phyloP scores from a whole-genome alignment of 1,139 yeast species.

The Pichia sp. region DNA sequence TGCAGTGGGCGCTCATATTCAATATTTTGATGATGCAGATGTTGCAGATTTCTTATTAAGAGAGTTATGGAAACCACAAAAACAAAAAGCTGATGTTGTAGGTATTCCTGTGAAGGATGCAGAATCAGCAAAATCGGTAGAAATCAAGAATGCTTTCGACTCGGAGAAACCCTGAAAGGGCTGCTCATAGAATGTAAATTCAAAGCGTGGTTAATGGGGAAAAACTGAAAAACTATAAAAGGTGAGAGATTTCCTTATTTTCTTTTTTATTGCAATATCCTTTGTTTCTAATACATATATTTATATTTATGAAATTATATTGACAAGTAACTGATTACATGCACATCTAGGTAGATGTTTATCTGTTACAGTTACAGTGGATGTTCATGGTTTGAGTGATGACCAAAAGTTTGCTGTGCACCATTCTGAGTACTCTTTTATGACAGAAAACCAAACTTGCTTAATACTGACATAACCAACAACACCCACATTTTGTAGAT shows the following conservation, averaged over 20 bases:
- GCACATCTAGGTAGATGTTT: neutral
- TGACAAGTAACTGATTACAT: too few species aligned
- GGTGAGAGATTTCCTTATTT: neutral
- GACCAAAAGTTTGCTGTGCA: slow-evolving; percentile 29
- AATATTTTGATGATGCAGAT: slow-evolving; percentile 82
- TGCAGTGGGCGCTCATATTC: slow-evolving; percentile 80
- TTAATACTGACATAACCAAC: slow-evolving; percentile 8
- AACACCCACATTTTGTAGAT: neutral
- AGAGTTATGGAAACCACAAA: slow-evolving; percentile 34
- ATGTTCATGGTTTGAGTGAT: slow-evolving; percentile 17
- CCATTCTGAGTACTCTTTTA: slow-evolving; percentile 33
- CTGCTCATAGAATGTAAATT: neutral
- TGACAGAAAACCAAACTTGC: slow-evolving; percentile 25
- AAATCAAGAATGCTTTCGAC: neutral
- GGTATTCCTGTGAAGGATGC: neutral
- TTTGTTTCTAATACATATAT: too few species aligned
- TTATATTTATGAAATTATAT: too few species aligned
- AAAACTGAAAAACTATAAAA: neutral
- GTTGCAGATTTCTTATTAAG: slow-evolving; percentile 71
- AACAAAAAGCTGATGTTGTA: neutral
- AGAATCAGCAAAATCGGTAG: too few species aligned
- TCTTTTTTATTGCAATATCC: neutral
- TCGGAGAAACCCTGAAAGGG: slow-evolving; percentile 1
- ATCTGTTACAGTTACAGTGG: neutral
- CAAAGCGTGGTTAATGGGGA: too few species aligned